Percentiles rank a stretch among this genome's conserved stretches.
phyloP scores from a whole-genome alignment of 1,284 basidiomycete genomes.

The Papiliotrema terrestris region DNA sequence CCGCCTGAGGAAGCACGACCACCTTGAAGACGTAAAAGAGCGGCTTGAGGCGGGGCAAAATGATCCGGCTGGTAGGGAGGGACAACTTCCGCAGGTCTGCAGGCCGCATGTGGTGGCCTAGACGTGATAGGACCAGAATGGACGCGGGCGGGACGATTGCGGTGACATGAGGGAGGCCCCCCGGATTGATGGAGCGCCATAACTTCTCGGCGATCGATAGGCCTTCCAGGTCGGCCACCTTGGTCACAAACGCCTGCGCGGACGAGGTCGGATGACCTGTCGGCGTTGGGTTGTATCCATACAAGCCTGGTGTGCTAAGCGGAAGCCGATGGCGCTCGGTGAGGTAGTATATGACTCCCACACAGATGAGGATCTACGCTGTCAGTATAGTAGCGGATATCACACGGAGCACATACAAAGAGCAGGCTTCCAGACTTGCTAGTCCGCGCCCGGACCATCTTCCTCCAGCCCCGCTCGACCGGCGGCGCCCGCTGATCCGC shows the following conservation, averaged over 20 bases:
- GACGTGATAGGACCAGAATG: slow-evolving; percentile 62
- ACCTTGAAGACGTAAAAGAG: slow-evolving; percentile 74
- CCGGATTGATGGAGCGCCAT: slow-evolving; percentile 79
- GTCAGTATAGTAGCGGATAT: background rate
- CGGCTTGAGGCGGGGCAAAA: slow-evolving; percentile 49
- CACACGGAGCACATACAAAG: slow-evolving; percentile 55
- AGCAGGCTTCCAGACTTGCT: slow-evolving; percentile 75
- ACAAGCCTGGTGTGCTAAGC: slow-evolving; percentile 30
- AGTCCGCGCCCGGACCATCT: slow-evolving; percentile 65
- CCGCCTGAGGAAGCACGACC: slow-evolving; percentile 76
- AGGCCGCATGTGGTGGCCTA: slow-evolving; percentile 37
- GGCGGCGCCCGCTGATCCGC: background rate
- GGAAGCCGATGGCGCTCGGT: slow-evolving; percentile 31
- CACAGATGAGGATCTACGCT: slow-evolving; percentile 36
- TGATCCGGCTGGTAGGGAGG: slow-evolving; percentile 26
- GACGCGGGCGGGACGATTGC: slow-evolving; percentile 75
- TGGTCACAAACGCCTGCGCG: slow-evolving; percentile 13
- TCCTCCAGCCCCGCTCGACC: slow-evolving; percentile 27
- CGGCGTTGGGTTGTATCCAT: slow-evolving; percentile 39
- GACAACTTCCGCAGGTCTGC: slow-evolving; percentile 37
- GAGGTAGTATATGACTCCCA: slow-evolving; percentile 46
- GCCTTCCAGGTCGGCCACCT: slow-evolving; percentile 12
- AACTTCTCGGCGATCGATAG: slow-evolving; percentile 49
- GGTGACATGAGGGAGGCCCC: slow-evolving; percentile 65
- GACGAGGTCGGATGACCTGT: slow-evolving; percentile 10